Conservation (phyloP, 805 yeast species). For the Priceomyces castillae region DNA sequence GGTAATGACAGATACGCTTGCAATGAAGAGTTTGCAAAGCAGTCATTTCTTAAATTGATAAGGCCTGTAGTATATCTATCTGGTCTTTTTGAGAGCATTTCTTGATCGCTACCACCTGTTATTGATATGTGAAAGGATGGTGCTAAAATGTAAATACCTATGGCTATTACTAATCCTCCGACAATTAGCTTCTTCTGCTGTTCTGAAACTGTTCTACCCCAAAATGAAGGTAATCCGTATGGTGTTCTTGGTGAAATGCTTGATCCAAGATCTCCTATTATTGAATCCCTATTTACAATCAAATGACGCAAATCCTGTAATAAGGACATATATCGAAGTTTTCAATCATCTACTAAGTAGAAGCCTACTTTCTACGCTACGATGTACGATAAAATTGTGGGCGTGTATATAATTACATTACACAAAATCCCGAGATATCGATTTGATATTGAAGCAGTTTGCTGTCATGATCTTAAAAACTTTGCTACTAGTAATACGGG, state of each 20-base stretch:
- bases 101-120: not conserved
- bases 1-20: conserved; percentile 74
- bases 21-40: conserved; percentile 86
- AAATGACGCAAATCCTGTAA: conserved; percentile 13
- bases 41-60: conserved; percentile 78
- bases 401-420: too few relatives aligned
- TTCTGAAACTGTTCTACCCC: conserved; percentile 7
- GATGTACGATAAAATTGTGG: too few relatives aligned
- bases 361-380: too few relatives aligned
- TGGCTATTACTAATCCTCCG: conserved; percentile 10
- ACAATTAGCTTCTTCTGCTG: conserved; percentile 13
- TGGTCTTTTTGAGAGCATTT: conserved; percentile 53
- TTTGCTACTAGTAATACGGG: too few relatives aligned
- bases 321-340: conserved; percentile 7
- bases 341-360: not conserved
- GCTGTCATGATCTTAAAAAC: too few relatives aligned
- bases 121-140: conserved; percentile 7
- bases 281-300: conserved; percentile 11
- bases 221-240: conserved; percentile 5
- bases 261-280: conserved; percentile 1
- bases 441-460: too few relatives aligned
- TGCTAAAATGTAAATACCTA: conserved; percentile 13
- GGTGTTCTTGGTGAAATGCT: not conserved
- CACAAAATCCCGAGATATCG: too few relatives aligned
- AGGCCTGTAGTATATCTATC: conserved; percentile 81